phyloP scores from a whole-genome alignment of 768 basidiomycete genomes.

The Ramaria sp. region DNA sequence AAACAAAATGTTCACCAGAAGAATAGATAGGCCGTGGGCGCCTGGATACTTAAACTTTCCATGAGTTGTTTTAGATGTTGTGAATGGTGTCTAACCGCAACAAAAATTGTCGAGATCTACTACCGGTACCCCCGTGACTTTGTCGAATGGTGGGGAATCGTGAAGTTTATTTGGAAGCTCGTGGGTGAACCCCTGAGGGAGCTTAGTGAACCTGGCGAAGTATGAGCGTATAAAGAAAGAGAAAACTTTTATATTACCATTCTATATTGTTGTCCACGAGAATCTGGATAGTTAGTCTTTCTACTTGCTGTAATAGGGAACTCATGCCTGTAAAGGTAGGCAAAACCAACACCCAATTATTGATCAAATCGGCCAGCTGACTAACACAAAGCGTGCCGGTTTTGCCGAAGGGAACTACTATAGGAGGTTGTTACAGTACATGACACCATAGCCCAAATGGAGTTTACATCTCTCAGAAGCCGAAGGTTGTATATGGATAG shows the following conservation, averaged over 20 bases:
- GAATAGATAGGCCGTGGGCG: slow-evolving; percentile 75
- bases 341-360: too few relatives aligned
- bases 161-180: slow-evolving; percentile 57
- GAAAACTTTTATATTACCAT: slow-evolving; percentile 37
- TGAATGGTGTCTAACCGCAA: slow-evolving; percentile 37
- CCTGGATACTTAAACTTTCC: slow-evolving; percentile 29
- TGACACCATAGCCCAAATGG: too few relatives aligned
- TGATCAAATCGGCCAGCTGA: too few relatives aligned
- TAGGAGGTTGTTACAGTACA: too few relatives aligned
- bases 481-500: too few relatives aligned
- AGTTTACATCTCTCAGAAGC: too few relatives aligned
- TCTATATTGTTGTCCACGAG: slow-evolving; percentile 72
- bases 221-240: neutral
- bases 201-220: slow-evolving; percentile 57
- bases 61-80: neutral
- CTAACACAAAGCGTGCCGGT: too few relatives aligned
- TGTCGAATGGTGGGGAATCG: slow-evolving; percentile 33
- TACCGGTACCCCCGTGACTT: slow-evolving; percentile 44
- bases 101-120: slow-evolving; percentile 65
- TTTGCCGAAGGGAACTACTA: too few relatives aligned
- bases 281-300: slow-evolving; percentile 42
- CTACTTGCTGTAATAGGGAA: slow-evolving; percentile 17
- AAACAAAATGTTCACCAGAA: slow-evolving; percentile 42
- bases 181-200: slow-evolving; percentile 69
- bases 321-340: neutral